Conservation (phyloP, 2,329 filamentous ascomycete genomes). For the Macrophomina pseudophaseolina region DNA sequence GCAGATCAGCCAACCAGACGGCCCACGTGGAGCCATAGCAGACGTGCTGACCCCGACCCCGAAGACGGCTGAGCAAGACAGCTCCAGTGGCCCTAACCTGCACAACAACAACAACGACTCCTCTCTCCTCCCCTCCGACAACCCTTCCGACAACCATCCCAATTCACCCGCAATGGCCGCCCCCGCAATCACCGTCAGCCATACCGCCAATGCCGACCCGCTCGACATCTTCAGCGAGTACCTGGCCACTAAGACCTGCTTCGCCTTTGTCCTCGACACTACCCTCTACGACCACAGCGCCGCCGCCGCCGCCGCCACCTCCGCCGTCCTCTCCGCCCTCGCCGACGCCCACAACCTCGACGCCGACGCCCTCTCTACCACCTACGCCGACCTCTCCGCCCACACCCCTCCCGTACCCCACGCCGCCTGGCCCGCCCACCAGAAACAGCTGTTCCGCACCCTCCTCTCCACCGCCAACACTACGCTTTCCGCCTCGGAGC, state of each 20-base stretch:
- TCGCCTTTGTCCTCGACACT: conserved; percentile 24
- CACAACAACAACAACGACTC: background rate
- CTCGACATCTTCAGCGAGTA: conserved; percentile 19
- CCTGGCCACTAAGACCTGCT: conserved; percentile 21
- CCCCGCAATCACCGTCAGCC: conserved; percentile 8
- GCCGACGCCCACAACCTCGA: conserved; percentile 2
- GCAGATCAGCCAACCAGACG: conserved; percentile 13
- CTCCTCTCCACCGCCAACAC: background rate
- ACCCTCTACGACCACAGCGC: conserved; percentile 19
- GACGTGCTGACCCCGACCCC: conserved; percentile 20
- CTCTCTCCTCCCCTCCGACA: background rate
- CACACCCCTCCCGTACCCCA: background rate
- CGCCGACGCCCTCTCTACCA: background rate
- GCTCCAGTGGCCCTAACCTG: conserved; percentile 2
- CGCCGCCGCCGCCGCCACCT: conserved; percentile 2
- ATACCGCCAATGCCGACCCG: conserved; percentile 1
- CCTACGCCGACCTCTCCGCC: conserved; percentile 7
- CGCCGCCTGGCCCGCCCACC: conserved; percentile 2
- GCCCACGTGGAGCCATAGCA: conserved; percentile 26
- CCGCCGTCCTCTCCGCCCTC: conserved; percentile 18
- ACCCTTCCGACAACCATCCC: background rate
- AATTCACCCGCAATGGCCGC: conserved; percentile 3
- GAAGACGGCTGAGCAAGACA: conserved; percentile 9
- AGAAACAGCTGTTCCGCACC: conserved; percentile 5
- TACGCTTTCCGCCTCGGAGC: background rate